Conservation (phyloP, 306 rosid species). For the Quercus gilva region DNA sequence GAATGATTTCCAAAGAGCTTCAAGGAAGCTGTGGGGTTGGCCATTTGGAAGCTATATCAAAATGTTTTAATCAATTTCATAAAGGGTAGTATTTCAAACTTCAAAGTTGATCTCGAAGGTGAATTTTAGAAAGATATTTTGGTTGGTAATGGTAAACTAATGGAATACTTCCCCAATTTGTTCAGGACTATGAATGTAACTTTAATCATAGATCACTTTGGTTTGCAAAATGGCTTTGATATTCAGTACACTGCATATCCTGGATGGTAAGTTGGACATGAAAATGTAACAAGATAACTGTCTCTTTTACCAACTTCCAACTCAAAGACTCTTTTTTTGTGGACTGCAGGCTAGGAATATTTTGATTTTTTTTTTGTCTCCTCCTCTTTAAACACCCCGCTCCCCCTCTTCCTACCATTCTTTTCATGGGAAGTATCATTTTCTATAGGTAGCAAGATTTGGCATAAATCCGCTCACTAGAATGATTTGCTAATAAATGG, state of each 20-base stretch:
- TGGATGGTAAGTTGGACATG: not conserved
- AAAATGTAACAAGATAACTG: not conserved
- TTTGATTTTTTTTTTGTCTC: not conserved
- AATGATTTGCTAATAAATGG: not conserved
- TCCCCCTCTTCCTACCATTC: too few species aligned
- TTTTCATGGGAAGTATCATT: not conserved
- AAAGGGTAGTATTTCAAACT: not conserved
- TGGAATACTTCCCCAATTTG: not conserved
- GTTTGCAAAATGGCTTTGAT: not conserved
- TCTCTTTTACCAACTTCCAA: not conserved
- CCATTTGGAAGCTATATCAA: not conserved
- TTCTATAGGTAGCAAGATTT: not conserved
- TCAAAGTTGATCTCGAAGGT: too few species aligned
- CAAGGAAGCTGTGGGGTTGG: not conserved
- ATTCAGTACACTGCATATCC: not conserved
- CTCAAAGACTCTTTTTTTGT: too few species aligned
- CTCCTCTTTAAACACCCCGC: not conserved
- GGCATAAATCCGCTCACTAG: not conserved
- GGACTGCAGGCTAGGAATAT: not conserved
- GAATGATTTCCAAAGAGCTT: not conserved
- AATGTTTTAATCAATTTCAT: not conserved
- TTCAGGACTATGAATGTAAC: not conserved
- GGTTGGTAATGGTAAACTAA: not conserved
- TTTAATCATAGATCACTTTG: not conserved
- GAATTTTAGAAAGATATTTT: not conserved